Evolutionary conservation across 768 basidiomycete species (phyloP).

Genomic region (Boletus reticulatus): DNA sequence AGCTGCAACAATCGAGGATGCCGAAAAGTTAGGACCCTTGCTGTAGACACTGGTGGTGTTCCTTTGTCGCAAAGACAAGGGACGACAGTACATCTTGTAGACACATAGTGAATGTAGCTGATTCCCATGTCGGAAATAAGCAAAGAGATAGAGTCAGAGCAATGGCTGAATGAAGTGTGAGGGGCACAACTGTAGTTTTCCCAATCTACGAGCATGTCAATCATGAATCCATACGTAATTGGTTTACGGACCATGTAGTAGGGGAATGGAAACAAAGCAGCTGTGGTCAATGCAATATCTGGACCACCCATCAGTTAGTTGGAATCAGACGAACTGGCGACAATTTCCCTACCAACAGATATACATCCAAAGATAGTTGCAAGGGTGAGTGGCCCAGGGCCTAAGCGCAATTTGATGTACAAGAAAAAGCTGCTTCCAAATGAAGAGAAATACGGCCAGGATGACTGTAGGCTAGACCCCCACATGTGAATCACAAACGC

Average conservation of each 20-base stretch:
- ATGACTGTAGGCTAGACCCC: constrained; percentile 39
- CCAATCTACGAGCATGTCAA: constrained; percentile 43
- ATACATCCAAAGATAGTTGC: constrained; percentile 59
- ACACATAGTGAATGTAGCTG: constrained; percentile 53
- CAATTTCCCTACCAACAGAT: constrained; percentile 43
- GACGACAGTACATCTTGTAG: constrained; percentile 49
- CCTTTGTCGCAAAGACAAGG: constrained; percentile 41
- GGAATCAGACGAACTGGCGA: not conserved
- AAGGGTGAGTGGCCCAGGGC: constrained; percentile 62
- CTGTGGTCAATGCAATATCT: constrained; percentile 63
- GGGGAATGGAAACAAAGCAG: constrained; percentile 61
- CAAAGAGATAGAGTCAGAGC: constrained; percentile 49
- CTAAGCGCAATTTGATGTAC: constrained; percentile 55
- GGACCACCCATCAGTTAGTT: not conserved
- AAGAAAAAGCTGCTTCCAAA: constrained; percentile 56
- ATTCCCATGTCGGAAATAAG: constrained; percentile 63
- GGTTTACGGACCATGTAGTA: constrained; percentile 46
- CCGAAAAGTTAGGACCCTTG: constrained; percentile 34
- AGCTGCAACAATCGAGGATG: constrained; percentile 31
- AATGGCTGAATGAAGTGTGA: constrained; percentile 57
- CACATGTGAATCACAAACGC: not conserved
- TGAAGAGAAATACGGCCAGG: constrained; percentile 57
- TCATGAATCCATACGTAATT: not conserved
- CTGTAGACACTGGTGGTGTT: constrained; percentile 47
- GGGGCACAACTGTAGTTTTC: constrained; percentile 49